A percentile compares a stretch with the other conserved stretches of the same genome.
Conservation (phyloP, 1,284 basidiomycete genomes). For the Fomitiporia mediterranea region DNA sequence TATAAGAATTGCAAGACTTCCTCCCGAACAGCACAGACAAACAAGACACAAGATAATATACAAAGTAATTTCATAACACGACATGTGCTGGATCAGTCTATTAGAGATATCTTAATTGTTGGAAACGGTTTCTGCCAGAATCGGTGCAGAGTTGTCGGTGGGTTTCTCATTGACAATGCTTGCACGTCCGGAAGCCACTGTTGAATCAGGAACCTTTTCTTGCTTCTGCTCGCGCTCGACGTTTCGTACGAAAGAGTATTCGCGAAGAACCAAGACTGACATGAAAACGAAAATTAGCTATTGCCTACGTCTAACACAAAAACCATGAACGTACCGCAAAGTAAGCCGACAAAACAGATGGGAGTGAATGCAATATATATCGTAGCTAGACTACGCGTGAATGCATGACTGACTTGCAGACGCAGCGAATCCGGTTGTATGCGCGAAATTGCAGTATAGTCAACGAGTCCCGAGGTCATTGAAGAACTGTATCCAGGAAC, state of each 20-base stretch:
- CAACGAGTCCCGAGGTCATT: conserved; percentile 14
- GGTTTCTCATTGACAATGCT: no score
- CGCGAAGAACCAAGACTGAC: not conserved
- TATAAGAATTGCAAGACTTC: no score
- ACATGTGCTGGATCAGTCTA: no score
- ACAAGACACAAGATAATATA: no score
- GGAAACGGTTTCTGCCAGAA: no score
- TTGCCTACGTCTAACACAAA: no score
- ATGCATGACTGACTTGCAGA: conserved; percentile 19
- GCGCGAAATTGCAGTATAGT: conserved; percentile 20
- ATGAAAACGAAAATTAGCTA: no score
- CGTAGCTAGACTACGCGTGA: conserved; percentile 18
- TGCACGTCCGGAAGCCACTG: no score
- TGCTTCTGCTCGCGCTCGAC: conserved; percentile 11
- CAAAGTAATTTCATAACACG: no score
- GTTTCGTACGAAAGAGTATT: conserved; percentile 17
- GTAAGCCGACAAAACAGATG: conserved; percentile 17
- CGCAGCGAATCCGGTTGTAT: conserved; percentile 21
- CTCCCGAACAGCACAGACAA: no score
- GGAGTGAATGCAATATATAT: conserved; percentile 19
- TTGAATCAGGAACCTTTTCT: not conserved
- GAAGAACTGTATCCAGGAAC: conserved; percentile 16
- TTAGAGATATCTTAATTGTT: no score
- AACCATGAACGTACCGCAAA: conserved; percentile 8
- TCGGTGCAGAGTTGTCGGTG: no score